These are phyloP conservation scores for Myxozyma udenii DNA, from an alignment of 805 yeast species.

Conservation along the genomic window DNA sequence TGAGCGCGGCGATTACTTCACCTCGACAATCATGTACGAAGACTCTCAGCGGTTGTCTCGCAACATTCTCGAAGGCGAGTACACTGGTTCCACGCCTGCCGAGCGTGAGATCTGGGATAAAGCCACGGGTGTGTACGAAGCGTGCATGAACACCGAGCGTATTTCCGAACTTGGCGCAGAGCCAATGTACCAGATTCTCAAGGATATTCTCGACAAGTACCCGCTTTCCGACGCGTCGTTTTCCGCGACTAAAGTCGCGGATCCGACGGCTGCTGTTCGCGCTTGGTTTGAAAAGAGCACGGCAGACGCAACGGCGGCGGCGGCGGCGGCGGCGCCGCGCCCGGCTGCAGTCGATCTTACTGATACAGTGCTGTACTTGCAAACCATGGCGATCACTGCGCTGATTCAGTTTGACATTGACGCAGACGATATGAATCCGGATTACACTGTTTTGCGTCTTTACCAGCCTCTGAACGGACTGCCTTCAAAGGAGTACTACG, in stretches of 20 bases:
- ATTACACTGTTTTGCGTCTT: constrained; percentile 15
- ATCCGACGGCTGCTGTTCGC: constrained; percentile 7
- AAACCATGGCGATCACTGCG: constrained; percentile 23
- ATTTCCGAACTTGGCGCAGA: constrained; percentile 20
- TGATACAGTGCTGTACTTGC: constrained; percentile 20
- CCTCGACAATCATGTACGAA: constrained; percentile 24
- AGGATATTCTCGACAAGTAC: constrained; percentile 14
- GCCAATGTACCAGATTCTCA: constrained; percentile 25
- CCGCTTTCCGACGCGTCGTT: constrained; percentile 7
- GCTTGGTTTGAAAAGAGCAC: constrained; percentile 16
- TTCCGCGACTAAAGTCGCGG: background rate
- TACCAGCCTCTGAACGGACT: constrained; percentile 28
- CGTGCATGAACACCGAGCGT: constrained; percentile 28
- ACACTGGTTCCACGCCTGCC: constrained; percentile 18
- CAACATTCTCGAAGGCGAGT: constrained; percentile 23
- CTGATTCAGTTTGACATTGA: constrained; percentile 24
- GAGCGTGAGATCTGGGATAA: constrained; percentile 26
- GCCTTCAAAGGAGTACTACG: constrained; percentile 29
- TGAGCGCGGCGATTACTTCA: constrained; percentile 26
- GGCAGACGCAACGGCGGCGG: constrained; percentile 1
- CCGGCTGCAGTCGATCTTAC: constrained; percentile 26
- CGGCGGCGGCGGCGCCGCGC: background rate
- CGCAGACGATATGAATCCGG: constrained; percentile 29
- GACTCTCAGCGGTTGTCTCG: constrained; percentile 24
- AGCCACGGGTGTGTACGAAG: constrained; percentile 28